Base-by-base conservation (phyloP, 2,329 filamentous ascomycete species). In the Podosphaera leucotricha region DNA sequence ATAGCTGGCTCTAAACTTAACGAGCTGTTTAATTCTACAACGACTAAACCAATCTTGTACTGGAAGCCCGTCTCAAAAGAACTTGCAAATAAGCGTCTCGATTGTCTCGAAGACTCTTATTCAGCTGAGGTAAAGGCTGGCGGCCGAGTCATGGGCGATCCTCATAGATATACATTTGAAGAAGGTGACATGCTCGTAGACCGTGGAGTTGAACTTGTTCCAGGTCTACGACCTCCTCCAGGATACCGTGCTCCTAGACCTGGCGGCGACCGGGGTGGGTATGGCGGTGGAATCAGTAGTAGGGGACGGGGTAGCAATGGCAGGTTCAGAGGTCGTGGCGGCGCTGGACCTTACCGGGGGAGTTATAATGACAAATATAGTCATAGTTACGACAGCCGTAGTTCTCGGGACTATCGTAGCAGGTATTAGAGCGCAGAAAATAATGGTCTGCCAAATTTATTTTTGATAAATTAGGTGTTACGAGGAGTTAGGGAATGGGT, bases 151-250 rank as follows among this genome's bases (percentile, higher is more conserved):
- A 61, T 61, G 15, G 65, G 48, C 57, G 64, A 48, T 61, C 66
- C 54, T 33, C 52, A 80, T 55, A 67, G 80, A 26, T 84, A 82
- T 57, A 78, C 76, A 0, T 85, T 85, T 52, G 78, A 84, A 57
- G 64, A 75, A 45, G 67, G 66, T 0, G 72, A 76, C 47, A 55
- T 60, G 5, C 73, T 85, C 44, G 77, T 85, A 38, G 79, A 85
- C 57, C 68, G 76, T 44, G 80, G 80, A 13, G 72, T 72, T 15
- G 80, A 85, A 57, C 73, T 77, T 33, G 77, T 77, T 54, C 62
- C 72, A 41, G 73, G 72, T 15, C 75, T 78, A 47, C 64, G 73
- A 20, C 72, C 71, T 20, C 72, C 73, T 18, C 60, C 60, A 18
- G 59, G 63, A 8, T 61, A 62, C 28, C 56, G 53, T 45, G 59